phyloP scores from a whole-genome alignment of 1,139 yeast genomes.

The Hansenula sp. region DNA sequence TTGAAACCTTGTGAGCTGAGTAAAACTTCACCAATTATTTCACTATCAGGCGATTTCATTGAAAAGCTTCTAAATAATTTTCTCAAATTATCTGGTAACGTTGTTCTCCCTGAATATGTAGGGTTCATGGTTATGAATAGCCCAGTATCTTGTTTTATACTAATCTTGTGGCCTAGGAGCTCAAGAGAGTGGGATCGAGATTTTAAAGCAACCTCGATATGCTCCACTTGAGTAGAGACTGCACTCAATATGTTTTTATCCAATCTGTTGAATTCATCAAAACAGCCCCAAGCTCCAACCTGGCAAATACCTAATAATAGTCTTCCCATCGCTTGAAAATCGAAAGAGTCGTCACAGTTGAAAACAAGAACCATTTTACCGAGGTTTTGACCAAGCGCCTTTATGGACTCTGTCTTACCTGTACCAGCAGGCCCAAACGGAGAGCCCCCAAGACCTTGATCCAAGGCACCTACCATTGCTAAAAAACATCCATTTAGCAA shows the following conservation, averaged over 20 bases:
- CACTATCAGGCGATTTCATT: slow-evolving; percentile 71
- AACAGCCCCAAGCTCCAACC: slow-evolving; percentile 94
- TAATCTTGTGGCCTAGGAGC: slow-evolving; percentile 43
- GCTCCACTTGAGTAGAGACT: slow-evolving; percentile 77
- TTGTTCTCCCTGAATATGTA: slow-evolving; percentile 77
- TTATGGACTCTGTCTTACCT: slow-evolving; percentile 91
- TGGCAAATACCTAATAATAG: slow-evolving; percentile 79
- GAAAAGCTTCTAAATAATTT: slow-evolving; percentile 74
- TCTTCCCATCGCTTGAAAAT: slow-evolving; percentile 75
- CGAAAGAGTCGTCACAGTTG: slow-evolving; percentile 89
- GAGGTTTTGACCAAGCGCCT: slow-evolving; percentile 75
- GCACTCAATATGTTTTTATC: slow-evolving; percentile 75
- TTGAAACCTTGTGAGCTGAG: slow-evolving; percentile 71
- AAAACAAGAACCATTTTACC: slow-evolving; percentile 85
- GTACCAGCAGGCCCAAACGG: slow-evolving; percentile 98
- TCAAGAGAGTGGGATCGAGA: slow-evolving; percentile 30
- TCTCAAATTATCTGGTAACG: slow-evolving; percentile 82
- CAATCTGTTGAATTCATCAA: slow-evolving; percentile 90
- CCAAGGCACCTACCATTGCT: slow-evolving; percentile 72
- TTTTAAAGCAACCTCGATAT: slow-evolving; percentile 54
- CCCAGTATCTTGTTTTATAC: slow-evolving; percentile 55
- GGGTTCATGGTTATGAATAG: slow-evolving; percentile 93
- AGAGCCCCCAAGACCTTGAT: slow-evolving; percentile 80
- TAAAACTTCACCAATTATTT: slow-evolving; percentile 66
- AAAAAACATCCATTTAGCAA: slow-evolving; percentile 61